Conservation (phyloP, 805 yeast genomes). For the Ogataea neopini region DNA sequence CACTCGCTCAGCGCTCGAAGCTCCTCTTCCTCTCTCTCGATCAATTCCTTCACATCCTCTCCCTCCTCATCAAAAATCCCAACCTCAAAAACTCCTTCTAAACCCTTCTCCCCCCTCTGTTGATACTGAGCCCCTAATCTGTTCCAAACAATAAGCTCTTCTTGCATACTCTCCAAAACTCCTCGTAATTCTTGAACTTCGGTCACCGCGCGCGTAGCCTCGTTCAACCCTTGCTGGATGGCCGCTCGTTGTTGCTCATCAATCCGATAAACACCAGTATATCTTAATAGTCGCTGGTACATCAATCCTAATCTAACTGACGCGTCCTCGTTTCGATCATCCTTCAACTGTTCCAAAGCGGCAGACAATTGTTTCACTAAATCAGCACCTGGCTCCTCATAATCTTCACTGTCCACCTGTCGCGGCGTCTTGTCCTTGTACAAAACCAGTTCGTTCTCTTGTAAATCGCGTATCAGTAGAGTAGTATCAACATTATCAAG, state of each 20-base stretch:
- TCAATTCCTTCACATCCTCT: constrained; percentile 38
- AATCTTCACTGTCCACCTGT: constrained; percentile 26
- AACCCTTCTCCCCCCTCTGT: background rate
- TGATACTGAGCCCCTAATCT: constrained; percentile 14
- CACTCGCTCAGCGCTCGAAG: too few relatives aligned
- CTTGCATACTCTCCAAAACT: constrained; percentile 22
- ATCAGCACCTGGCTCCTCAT: constrained; percentile 8
- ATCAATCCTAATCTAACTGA: constrained; percentile 18
- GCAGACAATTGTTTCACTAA: constrained; percentile 6
- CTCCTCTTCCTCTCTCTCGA: constrained; percentile 47
- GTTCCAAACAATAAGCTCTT: constrained; percentile 22
- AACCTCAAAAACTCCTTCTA: constrained; percentile 10
- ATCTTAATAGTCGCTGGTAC: constrained; percentile 21
- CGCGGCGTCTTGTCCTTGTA: constrained; percentile 22
- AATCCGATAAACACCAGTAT: constrained; percentile 20
- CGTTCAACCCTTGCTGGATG: constrained; percentile 20
- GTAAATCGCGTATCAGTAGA: constrained; percentile 26
- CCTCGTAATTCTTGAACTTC: constrained; percentile 16
- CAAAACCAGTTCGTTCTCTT: constrained; percentile 21
- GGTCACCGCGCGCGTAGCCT: constrained; percentile 21
- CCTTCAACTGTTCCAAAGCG: constrained; percentile 15
- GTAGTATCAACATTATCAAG: constrained; percentile 24
- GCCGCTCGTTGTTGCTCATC: constrained; percentile 18
- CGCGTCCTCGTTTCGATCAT: constrained; percentile 20
- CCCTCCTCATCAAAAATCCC: constrained; percentile 14